Evolutionary conservation across 805 yeast genomes (phyloP).

Genomic region (Yamadazyma ubonensis): DNA sequence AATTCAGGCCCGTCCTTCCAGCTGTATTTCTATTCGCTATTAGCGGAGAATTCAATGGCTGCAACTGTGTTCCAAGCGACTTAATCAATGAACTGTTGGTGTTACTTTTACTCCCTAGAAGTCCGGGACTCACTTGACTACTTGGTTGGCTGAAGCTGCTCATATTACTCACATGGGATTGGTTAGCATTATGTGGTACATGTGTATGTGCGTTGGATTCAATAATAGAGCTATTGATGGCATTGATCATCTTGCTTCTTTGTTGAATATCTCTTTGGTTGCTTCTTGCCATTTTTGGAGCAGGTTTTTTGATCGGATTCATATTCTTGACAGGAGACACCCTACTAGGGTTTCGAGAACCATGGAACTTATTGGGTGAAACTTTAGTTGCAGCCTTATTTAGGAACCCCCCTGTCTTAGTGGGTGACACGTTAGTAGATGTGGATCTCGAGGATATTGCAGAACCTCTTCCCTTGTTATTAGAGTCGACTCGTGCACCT

Average conservation of each 20-base stretch:
- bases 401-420: not conserved
- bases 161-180: not conserved
- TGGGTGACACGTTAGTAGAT: conserved; percentile 3
- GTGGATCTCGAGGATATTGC: not conserved
- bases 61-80: conserved; percentile 5
- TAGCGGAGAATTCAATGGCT: conserved; percentile 16
- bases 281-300: conserved; percentile 2
- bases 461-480: not conserved
- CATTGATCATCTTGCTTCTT: conserved; percentile 5
- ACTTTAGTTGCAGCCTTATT: not conserved
- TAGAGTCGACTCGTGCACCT: not conserved
- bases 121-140: conserved; percentile 9
- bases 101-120: not conserved
- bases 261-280: not conserved
- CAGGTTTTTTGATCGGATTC: conserved; percentile 7
- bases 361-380: not conserved
- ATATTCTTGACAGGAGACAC: conserved; percentile 10
- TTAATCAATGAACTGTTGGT: conserved; percentile 3
- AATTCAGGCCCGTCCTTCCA: not conserved
- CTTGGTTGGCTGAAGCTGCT: conserved; percentile 6
- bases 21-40: not conserved
- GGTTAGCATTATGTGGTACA: not conserved
- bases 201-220: conserved; percentile 2
- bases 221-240: conserved; percentile 4
- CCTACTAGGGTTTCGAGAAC: not conserved